Evolutionary conservation across 768 basidiomycete species (phyloP), one percentile per base, ranked within the genome.

Genomic region (Neoboletus brunneissimus): DNA sequence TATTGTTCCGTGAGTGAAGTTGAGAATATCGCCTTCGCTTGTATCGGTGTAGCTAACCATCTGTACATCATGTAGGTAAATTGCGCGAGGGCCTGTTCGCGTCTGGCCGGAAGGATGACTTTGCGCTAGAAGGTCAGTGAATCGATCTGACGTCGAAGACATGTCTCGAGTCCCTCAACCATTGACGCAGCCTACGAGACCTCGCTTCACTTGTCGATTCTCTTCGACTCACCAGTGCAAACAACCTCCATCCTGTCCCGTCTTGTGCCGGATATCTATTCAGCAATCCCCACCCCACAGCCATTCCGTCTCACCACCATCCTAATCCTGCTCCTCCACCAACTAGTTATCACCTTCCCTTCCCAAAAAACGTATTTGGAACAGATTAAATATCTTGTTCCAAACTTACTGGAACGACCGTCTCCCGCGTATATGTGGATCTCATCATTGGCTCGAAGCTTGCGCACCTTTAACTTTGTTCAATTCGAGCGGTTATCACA

Each of bases 71-170:
- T 53, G 2, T 54, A 91, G 89, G 89, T 42, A 91, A 91, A 67
- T 74, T 91, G 8, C 78, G 89, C 48, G 89, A 91, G 70, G 89
- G 89, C 0, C 74, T 91, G 4, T 76, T 79, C 8, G 81, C 89
- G 0, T 81, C 85, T 2, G 73, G 73, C 29, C 78, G 89, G 54
- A 74, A 56, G 20, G 89, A 89, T 65, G 55, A 51, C 3, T 89
- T 91, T 63, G 79, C 86, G 2, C 52, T 85, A 13, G 86, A 90
- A 82, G 89, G 89, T 88, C 55, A 40, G 76, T 53, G 31, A 22
- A 18, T 51, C 29, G 11, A 11, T 27, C 41, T 27, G 23, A 25
- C n/a, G 4, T 50, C 6, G 34, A n/a, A 23, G 4, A 34, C 50
- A 13, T 51, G 31, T 32, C 18, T 15, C 27, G 9, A 27, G 40